Percentiles rank a stretch among this genome's conserved stretches.
phyloP scores from a whole-genome alignment of 768 basidiomycete genomes.

The Boletus tylopilopsis region DNA sequence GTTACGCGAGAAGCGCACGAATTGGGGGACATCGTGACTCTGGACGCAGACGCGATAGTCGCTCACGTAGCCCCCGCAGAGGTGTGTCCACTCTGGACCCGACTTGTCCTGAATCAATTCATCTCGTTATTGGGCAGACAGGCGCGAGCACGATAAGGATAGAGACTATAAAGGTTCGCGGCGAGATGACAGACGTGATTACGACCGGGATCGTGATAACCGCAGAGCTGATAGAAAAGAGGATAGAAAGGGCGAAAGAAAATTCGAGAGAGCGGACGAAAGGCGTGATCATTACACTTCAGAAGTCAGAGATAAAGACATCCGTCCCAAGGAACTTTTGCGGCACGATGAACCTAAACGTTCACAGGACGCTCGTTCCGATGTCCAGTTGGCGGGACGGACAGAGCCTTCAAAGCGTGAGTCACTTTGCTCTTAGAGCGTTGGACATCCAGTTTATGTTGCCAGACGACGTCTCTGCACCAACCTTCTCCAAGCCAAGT shows the following conservation, averaged over 20 bases:
- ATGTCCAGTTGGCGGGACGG: slow-evolving; percentile 9
- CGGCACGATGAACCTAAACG: slow-evolving; percentile 24
- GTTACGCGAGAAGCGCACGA: slow-evolving; percentile 38
- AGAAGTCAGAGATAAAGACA: slow-evolving; percentile 29
- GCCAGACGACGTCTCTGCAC: slow-evolving; percentile 7
- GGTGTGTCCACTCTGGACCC: slow-evolving; percentile 17
- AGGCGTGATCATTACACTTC: slow-evolving; percentile 40
- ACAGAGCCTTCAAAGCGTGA: slow-evolving; percentile 13
- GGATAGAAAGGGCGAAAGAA: slow-evolving; percentile 32
- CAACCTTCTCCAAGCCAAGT: slow-evolving; percentile 28
- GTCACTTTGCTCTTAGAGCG: background rate
- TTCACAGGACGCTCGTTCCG: slow-evolving; percentile 15
- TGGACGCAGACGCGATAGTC: slow-evolving; percentile 36
- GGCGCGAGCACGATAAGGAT: slow-evolving; percentile 31
- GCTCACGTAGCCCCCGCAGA: slow-evolving; percentile 37
- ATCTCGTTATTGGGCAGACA: slow-evolving; percentile 29
- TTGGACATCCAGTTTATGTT: background rate
- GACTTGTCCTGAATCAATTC: background rate
- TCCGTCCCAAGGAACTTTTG: slow-evolving; percentile 20
- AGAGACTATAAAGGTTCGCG: slow-evolving; percentile 36
- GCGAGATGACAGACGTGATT: slow-evolving; percentile 32
- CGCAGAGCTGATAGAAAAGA: slow-evolving; percentile 31
- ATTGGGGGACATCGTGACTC: slow-evolving; percentile 32
- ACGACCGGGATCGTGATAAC: slow-evolving; percentile 30
- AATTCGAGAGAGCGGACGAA: slow-evolving; percentile 33